These are phyloP conservation scores for Dipodascus albidus DNA, from an alignment of 805 yeast genomes.

Conservation along the genomic window DNA sequence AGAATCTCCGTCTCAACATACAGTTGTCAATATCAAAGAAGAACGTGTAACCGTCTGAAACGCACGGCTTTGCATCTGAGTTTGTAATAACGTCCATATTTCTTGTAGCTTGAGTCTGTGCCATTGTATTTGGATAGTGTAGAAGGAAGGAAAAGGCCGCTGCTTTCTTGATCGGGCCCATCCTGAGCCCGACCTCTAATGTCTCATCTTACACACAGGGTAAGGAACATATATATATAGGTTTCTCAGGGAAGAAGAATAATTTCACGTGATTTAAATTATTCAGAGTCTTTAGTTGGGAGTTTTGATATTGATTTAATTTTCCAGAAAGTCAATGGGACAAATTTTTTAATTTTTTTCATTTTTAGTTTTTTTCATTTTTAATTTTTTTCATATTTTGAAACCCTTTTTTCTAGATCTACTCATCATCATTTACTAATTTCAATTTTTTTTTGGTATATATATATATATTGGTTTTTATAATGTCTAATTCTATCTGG, in stretches of 20 bases:
- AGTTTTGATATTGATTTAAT: neutral
- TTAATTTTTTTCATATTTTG: neutral
- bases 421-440: too few relatives aligned
- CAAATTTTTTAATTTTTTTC: too few relatives aligned
- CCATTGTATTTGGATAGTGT: too few relatives aligned
- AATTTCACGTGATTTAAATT: neutral
- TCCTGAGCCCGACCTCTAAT: neutral
- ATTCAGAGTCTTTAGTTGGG: neutral
- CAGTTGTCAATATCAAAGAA: constrained; percentile 94
- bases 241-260: too few relatives aligned
- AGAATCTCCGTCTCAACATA: constrained; percentile 9
- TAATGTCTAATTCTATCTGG: neutral
- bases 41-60: constrained; percentile 27
- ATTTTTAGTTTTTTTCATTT: neutral
- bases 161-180: too few relatives aligned
- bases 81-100: neutral
- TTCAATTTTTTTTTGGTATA: too few relatives aligned
- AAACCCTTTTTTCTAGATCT: neutral
- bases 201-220: neutral
- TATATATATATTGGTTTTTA: neutral
- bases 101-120: too few relatives aligned
- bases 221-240: neutral
- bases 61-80: neutral
- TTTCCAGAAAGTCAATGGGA: neutral
- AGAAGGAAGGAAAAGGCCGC: too few relatives aligned